Evolutionary conservation across 805 yeast species (phyloP), one percentile per base, ranked within the genome.

Genomic region (Lipomyces orientalis): DNA sequence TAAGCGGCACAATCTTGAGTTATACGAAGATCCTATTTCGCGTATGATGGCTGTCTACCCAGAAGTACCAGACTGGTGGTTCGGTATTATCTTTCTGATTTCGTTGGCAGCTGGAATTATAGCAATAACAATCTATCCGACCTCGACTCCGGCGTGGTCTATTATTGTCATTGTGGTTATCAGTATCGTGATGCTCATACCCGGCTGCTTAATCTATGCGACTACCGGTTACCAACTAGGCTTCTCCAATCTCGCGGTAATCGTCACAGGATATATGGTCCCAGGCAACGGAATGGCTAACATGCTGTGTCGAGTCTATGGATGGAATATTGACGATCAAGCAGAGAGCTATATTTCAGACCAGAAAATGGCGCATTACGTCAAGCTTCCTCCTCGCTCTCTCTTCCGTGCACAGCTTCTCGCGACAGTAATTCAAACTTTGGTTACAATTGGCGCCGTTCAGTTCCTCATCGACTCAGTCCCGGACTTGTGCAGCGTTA

Each of bases 221-320:
- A 84, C 86, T 43, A 87, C 92, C 0, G 89, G 89, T 78, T 84
- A 80, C 61, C 74, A 83, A 2, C 84, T 88, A 66, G 58, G 52
- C 19, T 51, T 73, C 84, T 84, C 60, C 22, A 58, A 60, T 19
- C 78, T 87, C 65, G 81, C 82, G 75, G 81, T 73, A 63, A 74
- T 83, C 67, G 78, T 83, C 54, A 84, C 82, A 19, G 85, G 85
- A 0, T 82, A 81, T 67, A 78, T 83, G 7, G 79, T 85, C 9
- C 91, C 90, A 2, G 90, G 87, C 1, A 78, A 79, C 91, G 1
- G 77, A 86, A 19, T 88, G 89, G 1, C 82, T 85, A 78, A 86
- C 88, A 60, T 60, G 52, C 58, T 64, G 79, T 82, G 37, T 81
- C 82, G 29, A 25, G 29, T 25, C 29, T 25, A 25, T 25, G 29